These are phyloP conservation scores for Talaromyces borbonicus DNA, from an alignment of 495 filamentous ascomycete species.

Conservation along the genomic window DNA sequence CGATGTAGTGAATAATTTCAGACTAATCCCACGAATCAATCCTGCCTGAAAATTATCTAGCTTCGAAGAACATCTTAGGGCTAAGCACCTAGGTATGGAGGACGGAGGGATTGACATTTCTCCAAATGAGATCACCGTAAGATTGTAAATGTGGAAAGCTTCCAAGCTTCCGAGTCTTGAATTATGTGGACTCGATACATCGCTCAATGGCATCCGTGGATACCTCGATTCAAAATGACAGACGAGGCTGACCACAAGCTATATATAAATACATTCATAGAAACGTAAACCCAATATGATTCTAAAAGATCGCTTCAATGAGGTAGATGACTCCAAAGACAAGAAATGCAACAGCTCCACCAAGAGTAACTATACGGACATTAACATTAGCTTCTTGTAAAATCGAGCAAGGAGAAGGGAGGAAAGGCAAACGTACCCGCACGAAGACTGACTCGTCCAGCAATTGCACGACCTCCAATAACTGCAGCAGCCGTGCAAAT, in stretches of 20 bases:
- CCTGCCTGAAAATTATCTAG: too few species aligned
- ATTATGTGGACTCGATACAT: too few species aligned
- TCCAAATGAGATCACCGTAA: too few species aligned
- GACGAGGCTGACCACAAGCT: not conserved
- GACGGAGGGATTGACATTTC: too few species aligned
- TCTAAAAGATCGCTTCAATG: conserved; percentile 61
- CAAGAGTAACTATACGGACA: conserved; percentile 65
- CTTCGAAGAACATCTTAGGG: too few species aligned
- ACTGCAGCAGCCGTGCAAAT: conserved; percentile 91
- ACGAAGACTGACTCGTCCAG: conserved; percentile 87
- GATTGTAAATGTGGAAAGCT: too few species aligned
- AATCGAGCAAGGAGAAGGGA: not conserved
- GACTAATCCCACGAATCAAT: too few species aligned
- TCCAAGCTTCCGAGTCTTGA: too few species aligned
- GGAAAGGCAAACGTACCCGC: conserved; percentile 62
- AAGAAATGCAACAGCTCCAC: conserved; percentile 86
- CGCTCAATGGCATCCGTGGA: not conserved
- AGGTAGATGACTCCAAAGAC: conserved; percentile 87
- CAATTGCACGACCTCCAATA: conserved; percentile 83
- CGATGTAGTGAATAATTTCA: too few species aligned
- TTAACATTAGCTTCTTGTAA: conserved; percentile 9
- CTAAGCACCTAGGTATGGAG: too few species aligned
- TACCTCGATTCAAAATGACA: not conserved
- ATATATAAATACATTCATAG: conserved; percentile 2
- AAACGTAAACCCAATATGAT: not conserved